A percentile compares a stretch with the other conserved stretches of the same genome.
phyloP scores from a whole-genome alignment of 768 basidiomycete species.

The Fibroporia radiculosa region DNA sequence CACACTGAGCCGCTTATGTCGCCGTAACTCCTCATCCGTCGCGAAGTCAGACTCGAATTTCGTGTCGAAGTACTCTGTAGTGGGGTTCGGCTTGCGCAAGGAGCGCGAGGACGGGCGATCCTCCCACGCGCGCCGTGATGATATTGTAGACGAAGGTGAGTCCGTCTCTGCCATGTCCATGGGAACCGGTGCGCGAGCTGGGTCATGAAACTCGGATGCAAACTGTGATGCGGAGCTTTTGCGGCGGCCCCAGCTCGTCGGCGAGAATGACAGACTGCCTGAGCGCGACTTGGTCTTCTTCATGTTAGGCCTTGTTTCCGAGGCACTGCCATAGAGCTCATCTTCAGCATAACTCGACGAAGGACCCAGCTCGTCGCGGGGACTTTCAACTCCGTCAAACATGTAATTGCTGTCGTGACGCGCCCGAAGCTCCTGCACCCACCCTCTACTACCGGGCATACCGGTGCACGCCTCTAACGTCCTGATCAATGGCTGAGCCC shows the following conservation, averaged over 20 bases:
- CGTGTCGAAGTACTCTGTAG: constrained; percentile 30
- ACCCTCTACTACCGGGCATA: constrained; percentile 56
- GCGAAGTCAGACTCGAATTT: constrained; percentile 38
- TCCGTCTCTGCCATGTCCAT: not conserved
- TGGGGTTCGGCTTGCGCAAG: constrained; percentile 12
- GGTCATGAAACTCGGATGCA: constrained; percentile 18
- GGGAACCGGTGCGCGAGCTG: constrained; percentile 10
- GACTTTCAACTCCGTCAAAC: constrained; percentile 48
- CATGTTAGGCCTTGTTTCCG: constrained; percentile 18
- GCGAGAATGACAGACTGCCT: constrained; percentile 45
- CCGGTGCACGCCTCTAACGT: constrained; percentile 70
- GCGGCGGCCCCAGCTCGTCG: constrained; percentile 49
- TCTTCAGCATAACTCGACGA: not conserved
- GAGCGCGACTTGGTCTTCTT: constrained; percentile 41
- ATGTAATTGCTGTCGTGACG: constrained; percentile 36
- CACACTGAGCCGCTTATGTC: constrained; percentile 13
- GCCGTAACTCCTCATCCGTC: constrained; percentile 23
- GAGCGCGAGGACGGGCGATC: constrained; percentile 16
- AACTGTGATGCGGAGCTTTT: constrained; percentile 53
- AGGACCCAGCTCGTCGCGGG: constrained; percentile 22
- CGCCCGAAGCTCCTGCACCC: constrained; percentile 50
- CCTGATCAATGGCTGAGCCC: constrained; percentile 69
- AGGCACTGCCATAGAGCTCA: not conserved
- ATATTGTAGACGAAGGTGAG: constrained; percentile 1
- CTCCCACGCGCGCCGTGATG: constrained; percentile 3